These are phyloP conservation scores for Kondoa subrosea DNA, from an alignment of 768 basidiomycete genomes.

Conservation along the genomic window DNA sequence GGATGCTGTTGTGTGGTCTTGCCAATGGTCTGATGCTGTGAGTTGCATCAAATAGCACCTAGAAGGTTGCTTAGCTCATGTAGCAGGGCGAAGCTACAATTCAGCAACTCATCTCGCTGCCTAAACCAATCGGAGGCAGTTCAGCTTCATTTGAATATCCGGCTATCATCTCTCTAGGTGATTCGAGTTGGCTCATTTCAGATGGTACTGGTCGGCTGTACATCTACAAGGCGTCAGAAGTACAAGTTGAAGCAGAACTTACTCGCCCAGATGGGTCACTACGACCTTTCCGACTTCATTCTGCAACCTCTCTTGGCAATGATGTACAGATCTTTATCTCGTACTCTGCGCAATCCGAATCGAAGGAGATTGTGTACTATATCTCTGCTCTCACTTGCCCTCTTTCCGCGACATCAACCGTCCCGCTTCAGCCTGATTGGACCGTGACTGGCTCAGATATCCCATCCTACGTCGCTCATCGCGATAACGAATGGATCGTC, in stretches of 20 bases:
- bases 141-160: constrained; percentile 1
- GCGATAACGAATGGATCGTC: not conserved
- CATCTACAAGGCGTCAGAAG: not conserved
- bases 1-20: not conserved
- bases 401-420: not conserved
- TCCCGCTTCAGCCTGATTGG: not conserved
- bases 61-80: not conserved
- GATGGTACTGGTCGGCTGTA: not conserved
- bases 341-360: not conserved
- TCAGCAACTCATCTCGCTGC: not conserved
- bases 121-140: not conserved
- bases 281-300: not conserved
- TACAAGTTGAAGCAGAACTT: not conserved
- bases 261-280: not conserved
- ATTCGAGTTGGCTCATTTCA: not conserved
- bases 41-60: not conserved
- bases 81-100: not conserved
- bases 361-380: not conserved
- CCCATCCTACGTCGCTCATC: not conserved
- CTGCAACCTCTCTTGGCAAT: not conserved
- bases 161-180: not conserved
- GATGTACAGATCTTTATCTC: not conserved
- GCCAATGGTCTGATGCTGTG: not conserved
- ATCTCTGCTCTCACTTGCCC: not conserved
- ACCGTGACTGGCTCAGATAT: not conserved